These are phyloP conservation scores for Eucalyptus cloeziana DNA, from an alignment of 345 rosid genomes.

Conservation along the genomic window DNA sequence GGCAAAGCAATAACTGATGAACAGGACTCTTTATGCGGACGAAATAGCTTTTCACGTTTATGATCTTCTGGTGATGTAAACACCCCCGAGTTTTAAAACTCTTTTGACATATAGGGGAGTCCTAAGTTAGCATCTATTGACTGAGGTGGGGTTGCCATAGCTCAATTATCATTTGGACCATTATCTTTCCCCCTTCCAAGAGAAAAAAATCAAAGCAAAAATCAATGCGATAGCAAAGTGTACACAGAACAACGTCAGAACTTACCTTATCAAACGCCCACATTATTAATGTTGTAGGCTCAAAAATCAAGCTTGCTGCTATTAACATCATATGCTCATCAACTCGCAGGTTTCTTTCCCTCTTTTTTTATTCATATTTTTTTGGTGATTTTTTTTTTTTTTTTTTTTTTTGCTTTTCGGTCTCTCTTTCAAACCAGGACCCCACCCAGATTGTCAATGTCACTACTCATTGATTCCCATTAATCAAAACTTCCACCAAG, in stretches of 20 bases:
- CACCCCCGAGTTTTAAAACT: not conserved
- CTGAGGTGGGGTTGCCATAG: slow-evolving; percentile 6
- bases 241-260: not conserved
- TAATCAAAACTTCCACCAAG: not conserved
- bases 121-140: not conserved
- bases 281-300: not conserved
- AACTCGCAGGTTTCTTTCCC: not conserved
- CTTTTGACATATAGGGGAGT: not conserved
- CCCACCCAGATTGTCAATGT: slow-evolving; percentile 14
- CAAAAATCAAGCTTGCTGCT: not conserved
- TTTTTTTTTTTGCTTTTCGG: not conserved
- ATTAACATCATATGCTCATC: not conserved
- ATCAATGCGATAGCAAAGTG: not conserved
- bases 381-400: not conserved
- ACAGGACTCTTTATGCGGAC: not conserved
- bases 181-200: not conserved
- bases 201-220: not conserved
- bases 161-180: not conserved
- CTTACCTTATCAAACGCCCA: not conserved
- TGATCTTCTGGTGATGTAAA: slow-evolving; percentile 2
- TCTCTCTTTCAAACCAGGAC: not conserved
- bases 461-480: not conserved
- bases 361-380: not conserved
- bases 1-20: not conserved
- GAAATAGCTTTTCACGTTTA: not conserved